A percentile compares a stretch with the other conserved stretches of the same genome.
These are phyloP conservation scores for Colletotrichum zoysiae DNA, from an alignment of 2,329 filamentous ascomycete genomes.

Conservation along the genomic window DNA sequence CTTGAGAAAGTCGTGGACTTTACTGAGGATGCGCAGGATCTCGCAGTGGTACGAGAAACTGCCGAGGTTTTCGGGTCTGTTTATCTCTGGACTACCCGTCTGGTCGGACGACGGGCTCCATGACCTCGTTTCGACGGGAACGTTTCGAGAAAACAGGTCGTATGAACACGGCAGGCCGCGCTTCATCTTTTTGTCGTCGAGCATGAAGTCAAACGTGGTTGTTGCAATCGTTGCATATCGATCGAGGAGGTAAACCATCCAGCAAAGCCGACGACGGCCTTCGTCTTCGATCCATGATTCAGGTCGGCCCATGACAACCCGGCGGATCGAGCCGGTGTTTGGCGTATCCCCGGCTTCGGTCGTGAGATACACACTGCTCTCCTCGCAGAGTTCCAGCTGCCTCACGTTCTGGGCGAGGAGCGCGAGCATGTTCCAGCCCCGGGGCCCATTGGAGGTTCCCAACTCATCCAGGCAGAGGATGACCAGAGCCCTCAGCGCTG, in stretches of 20 bases:
- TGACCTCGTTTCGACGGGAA: constrained; percentile 57
- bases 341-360: constrained; percentile 50
- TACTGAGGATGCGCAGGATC: constrained; percentile 57
- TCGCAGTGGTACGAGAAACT: constrained; percentile 61
- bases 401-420: constrained; percentile 54
- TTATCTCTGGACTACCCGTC: constrained; percentile 46
- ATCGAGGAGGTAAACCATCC: constrained; percentile 61
- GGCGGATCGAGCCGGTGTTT: constrained; percentile 51
- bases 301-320: constrained; percentile 52
- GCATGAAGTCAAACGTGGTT: constrained; percentile 56
- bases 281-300: constrained; percentile 61
- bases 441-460: constrained; percentile 58
- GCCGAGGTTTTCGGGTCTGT: constrained; percentile 57
- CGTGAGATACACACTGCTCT: constrained; percentile 54
- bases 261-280: constrained; percentile 56
- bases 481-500: constrained; percentile 55
- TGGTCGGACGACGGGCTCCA: constrained; percentile 45
- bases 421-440: constrained; percentile 57
- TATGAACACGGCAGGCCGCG: constrained; percentile 58
- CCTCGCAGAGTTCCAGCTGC: constrained; percentile 56
- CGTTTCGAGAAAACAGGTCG: constrained; percentile 58
- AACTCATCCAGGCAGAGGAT: constrained; percentile 58
- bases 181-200: constrained; percentile 55
- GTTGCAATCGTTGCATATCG: constrained; percentile 59
- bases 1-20: constrained; percentile 58